Conservation (phyloP, 257 asterid species). For the Scutellaria galericulata region DNA sequence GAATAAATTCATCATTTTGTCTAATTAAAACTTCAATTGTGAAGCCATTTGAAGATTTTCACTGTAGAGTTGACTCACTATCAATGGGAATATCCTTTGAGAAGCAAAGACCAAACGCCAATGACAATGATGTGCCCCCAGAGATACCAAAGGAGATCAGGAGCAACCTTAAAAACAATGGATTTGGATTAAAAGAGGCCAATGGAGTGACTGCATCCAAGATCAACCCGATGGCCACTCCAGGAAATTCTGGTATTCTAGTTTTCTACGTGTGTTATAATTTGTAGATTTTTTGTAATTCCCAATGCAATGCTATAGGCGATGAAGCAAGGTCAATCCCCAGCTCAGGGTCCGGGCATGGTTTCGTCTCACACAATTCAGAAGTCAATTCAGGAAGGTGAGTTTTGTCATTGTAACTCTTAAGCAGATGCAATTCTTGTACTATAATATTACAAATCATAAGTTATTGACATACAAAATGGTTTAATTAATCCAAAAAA, state of each 20-base stretch:
- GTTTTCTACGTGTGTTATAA: conserved; percentile 19
- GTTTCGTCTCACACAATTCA: conserved; percentile 59
- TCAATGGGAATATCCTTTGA: conserved; percentile 55
- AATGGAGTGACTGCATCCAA: conserved; percentile 45
- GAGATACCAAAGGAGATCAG: conserved; percentile 56
- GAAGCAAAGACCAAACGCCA: conserved; percentile 54
- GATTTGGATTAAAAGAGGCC: conserved; percentile 38
- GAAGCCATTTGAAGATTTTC: conserved; percentile 68
- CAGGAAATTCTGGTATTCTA: conserved; percentile 67
- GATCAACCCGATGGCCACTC: conserved; percentile 61
- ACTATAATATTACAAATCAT: background rate
- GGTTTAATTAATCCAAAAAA: background rate
- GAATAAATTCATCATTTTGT: background rate
- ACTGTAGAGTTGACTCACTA: conserved; percentile 49
- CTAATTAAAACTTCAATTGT: conserved; percentile 46
- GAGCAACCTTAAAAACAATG: conserved; percentile 44
- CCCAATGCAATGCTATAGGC: conserved; percentile 42
- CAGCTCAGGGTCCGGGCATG: conserved; percentile 83
- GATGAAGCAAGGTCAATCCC: conserved; percentile 71
- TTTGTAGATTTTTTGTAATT: conserved; percentile 7
- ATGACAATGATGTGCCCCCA: conserved; percentile 43
- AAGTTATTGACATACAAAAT: background rate
- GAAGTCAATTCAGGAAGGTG: conserved; percentile 73
- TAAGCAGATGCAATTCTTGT: background rate
- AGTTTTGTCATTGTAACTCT: conserved; percentile 31